Base-by-base conservation (phyloP, 2,329 filamentous ascomycete species). In the Neopestalotiopsis sp. region DNA sequence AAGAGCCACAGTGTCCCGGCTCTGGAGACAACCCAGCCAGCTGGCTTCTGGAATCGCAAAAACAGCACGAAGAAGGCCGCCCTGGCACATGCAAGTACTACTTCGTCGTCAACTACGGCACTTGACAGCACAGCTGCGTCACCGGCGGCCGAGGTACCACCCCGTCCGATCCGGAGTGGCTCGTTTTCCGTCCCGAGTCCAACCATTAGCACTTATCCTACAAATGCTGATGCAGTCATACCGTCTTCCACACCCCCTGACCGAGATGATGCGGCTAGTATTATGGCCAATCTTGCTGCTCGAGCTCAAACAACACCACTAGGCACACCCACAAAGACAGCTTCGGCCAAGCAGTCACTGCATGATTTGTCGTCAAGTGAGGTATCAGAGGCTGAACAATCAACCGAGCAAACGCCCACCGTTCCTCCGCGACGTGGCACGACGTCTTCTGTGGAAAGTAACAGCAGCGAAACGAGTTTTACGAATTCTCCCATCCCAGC, bases 101-200 rank as follows among this genome's bases (percentile, higher is more conserved):
- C 68, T 20, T 80, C 82, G 7, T 81, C 82, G 10, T 85, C 84
- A 12, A 85, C 87, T 4, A 84, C 84, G 0, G 83, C 84, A 68
- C 74, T 86, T 32, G 85, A 89, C 12, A 78, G 81, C 4, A 86
- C 85, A 66, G 77, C 80, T 4, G 78, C 78, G n/a, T 71, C 79
- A 56, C 74, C 76, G 4, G 76, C 79, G 13, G 79, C 75, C 34
- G 75, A 82, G 30, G 80, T 85, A 34, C 81, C 84, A 45, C 88
- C 90, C 38, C 87, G 85, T 73, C 83, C 84, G 1, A 83, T 91
- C 69, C 84, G 90, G 60, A 88, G 91, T 2, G 84, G 85, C 49
- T 91, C 91, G 0, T 90, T 92, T 72, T 87, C 89, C 12, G 86
- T 87, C 32, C 86, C 91, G 1, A 86, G 89, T 67, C 91, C 93